Evolutionary conservation across 1,139 yeast genomes (phyloP).

Genomic region (Suhomyces bolitotheri): DNA sequence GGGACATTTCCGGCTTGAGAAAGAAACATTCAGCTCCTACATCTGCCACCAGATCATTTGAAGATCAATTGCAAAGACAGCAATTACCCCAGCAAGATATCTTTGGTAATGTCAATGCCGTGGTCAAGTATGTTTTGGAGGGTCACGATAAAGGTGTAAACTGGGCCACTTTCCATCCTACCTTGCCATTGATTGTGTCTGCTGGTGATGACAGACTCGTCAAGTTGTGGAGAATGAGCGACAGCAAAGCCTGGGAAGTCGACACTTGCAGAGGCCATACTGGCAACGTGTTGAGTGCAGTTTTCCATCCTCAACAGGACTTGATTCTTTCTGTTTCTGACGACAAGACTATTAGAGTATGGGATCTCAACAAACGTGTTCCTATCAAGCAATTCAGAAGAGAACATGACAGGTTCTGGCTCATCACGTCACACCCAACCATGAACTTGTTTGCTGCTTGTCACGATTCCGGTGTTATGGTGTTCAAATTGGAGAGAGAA

Average conservation of each 20-base stretch:
- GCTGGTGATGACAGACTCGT: constrained; percentile 96
- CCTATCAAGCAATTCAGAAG: constrained; percentile 94
- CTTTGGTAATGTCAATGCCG: constrained; percentile 90
- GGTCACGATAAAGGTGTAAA: constrained; percentile 99
- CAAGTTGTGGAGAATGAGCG: constrained; percentile 97
- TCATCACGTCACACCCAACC: constrained; percentile 82
- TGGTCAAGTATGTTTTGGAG: constrained; percentile 92
- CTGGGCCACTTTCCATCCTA: constrained; percentile 98
- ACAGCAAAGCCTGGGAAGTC: constrained; percentile 98
- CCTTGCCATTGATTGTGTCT: constrained; percentile 89
- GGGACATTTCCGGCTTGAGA: constrained; percentile 96
- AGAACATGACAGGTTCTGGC: constrained; percentile 94
- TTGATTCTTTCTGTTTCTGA: constrained; percentile 91
- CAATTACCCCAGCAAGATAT: constrained; percentile 84
- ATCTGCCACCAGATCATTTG: constrained; percentile 55
- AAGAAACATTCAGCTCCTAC: constrained; percentile 92
- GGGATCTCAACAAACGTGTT: constrained; percentile 94
- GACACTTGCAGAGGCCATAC: constrained; percentile 98
- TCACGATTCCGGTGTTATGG: constrained; percentile 97
- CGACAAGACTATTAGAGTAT: constrained; percentile 94
- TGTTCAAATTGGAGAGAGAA: constrained; percentile 95
- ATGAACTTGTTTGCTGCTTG: constrained; percentile 95
- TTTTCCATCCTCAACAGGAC: constrained; percentile 94
- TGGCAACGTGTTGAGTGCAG: constrained; percentile 83
- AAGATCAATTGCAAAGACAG: constrained; percentile 76